Percentiles rank a stretch among this genome's conserved stretches.
Conservation (phyloP, 768 basidiomycete genomes). For the Phylloporus arenicola region DNA sequence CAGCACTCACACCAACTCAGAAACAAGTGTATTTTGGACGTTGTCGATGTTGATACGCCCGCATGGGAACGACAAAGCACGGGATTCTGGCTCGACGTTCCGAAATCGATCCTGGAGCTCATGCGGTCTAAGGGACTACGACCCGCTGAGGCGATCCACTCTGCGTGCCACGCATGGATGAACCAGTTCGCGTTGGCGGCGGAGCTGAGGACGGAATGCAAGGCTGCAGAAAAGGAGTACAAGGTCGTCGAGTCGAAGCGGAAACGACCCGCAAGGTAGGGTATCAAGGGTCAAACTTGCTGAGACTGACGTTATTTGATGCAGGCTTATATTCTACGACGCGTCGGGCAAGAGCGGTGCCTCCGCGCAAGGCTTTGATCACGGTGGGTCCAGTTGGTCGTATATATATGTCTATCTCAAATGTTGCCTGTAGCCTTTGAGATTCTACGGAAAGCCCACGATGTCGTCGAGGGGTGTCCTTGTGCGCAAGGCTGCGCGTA, state of each 20-base stretch:
- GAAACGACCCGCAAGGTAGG: slow-evolving; percentile 55
- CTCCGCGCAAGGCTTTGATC: slow-evolving; percentile 77
- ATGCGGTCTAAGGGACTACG: slow-evolving; percentile 52
- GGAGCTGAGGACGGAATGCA: slow-evolving; percentile 81
- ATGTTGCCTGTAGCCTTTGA: slow-evolving; percentile 39
- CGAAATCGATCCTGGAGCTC: slow-evolving; percentile 45
- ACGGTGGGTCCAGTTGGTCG: slow-evolving; percentile 40
- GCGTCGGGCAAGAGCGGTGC: slow-evolving; percentile 63
- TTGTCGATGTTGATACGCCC: slow-evolving; percentile 71
- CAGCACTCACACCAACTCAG: slow-evolving; percentile 29
- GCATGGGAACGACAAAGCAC: slow-evolving; percentile 69
- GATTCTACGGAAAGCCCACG: slow-evolving; percentile 54
- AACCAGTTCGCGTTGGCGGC: slow-evolving; percentile 66
- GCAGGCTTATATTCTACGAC: slow-evolving; percentile 80
- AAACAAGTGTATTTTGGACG: slow-evolving; percentile 61
- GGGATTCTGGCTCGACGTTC: slow-evolving; percentile 79
- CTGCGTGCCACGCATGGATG: slow-evolving; percentile 78
- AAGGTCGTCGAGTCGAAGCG: slow-evolving; percentile 44
- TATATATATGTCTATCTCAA: not conserved
- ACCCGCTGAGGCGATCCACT: slow-evolving; percentile 77
- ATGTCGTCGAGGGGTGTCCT: slow-evolving; percentile 52
- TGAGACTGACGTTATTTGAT: not conserved
- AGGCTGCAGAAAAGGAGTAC: slow-evolving; percentile 71
- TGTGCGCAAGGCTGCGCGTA: slow-evolving; percentile 66
- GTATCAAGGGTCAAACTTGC: not conserved